A percentile compares a stretch with the other conserved stretches of the same genome.
These are phyloP conservation scores for Millerozyma acaciae DNA, from an alignment of 805 yeast genomes.

Conservation along the genomic window DNA sequence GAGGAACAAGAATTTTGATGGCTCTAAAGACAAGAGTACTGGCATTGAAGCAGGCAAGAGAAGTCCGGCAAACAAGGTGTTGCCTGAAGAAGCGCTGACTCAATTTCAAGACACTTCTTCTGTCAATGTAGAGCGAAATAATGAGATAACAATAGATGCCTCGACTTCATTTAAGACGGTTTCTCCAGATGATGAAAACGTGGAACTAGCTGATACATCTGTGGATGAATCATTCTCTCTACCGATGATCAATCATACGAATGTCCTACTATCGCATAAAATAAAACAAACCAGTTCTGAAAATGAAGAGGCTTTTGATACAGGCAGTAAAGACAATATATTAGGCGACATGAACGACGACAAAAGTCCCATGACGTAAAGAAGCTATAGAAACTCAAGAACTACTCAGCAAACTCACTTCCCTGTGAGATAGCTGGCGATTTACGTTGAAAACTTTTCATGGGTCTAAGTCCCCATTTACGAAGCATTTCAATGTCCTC, in stretches of 20 bases:
- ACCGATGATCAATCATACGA: conserved; percentile 32
- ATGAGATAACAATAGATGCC: no score
- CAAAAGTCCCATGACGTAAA: not conserved
- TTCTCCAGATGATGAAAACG: not conserved
- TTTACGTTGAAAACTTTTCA: conserved; percentile 40
- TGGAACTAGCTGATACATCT: conserved; percentile 1
- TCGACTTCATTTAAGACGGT: no score
- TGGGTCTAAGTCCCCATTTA: conserved; percentile 66
- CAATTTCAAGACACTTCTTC: no score
- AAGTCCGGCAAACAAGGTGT: not conserved
- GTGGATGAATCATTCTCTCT: conserved; percentile 51
- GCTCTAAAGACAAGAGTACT: no score
- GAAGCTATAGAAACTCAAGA: no score
- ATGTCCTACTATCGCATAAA: conserved; percentile 10
- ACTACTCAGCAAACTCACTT: no score
- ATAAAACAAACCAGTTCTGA: no score
- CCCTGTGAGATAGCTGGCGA: not conserved
- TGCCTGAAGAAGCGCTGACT: not conserved
- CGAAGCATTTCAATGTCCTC: conserved; percentile 66
- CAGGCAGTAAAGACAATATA: conserved; percentile 5
- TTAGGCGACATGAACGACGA: conserved; percentile 6
- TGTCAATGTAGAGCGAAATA: no score
- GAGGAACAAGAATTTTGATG: no score
- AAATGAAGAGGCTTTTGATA: conserved; percentile 3
- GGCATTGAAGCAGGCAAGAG: no score